Percentiles rank a stretch among this genome's conserved stretches.
These are phyloP conservation scores for Lolium multiflorum DNA, from an alignment of 176 grass and related monocot species.

Conservation along the genomic window DNA sequence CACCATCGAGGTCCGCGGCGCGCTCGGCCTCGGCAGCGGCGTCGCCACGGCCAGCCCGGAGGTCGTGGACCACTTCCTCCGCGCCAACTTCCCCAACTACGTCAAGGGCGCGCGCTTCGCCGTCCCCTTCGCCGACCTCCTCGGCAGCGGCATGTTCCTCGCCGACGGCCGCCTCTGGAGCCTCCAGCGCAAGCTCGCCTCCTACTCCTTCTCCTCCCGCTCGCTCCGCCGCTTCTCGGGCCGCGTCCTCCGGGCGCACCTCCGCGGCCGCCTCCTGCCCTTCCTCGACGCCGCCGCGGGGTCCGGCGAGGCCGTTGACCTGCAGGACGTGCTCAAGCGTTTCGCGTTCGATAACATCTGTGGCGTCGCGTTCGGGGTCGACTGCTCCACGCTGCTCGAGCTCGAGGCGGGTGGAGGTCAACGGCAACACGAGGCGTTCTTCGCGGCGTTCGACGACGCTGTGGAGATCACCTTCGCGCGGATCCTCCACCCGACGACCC, in stretches of 20 bases:
- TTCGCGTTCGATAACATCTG: conserved; percentile 71
- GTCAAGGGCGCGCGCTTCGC: conserved; percentile 68
- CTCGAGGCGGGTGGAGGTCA: neutral
- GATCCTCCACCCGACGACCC: conserved; percentile 56
- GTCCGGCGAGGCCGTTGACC: conserved; percentile 40
- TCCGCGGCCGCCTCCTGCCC: conserved; percentile 51
- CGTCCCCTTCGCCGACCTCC: conserved; percentile 51
- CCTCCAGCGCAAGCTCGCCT: conserved; percentile 72
- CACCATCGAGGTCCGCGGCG: conserved; percentile 62
- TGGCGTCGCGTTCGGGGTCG: conserved; percentile 61
- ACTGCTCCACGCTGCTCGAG: conserved; percentile 40
- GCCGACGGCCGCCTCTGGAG: conserved; percentile 61
- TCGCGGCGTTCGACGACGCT: conserved; percentile 62
- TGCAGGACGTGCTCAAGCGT: conserved; percentile 64
- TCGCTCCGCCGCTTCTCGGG: conserved; percentile 52
- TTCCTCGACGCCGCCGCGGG: conserved; percentile 47
- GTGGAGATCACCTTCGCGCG: conserved; percentile 64
- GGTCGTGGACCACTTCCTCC: conserved; percentile 62
- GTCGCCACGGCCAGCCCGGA: conserved; percentile 65
- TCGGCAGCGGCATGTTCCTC: conserved; percentile 60
- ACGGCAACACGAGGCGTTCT: conserved; percentile 42
- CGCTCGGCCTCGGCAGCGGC: conserved; percentile 56
- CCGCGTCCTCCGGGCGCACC: conserved; percentile 43
- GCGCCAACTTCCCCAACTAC: conserved; percentile 61
- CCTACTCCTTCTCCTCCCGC: conserved; percentile 61